Evolutionary conservation across 768 basidiomycete genomes (phyloP), one percentile per base, ranked within the genome.

Genomic region (Leccinum disarticulatum): DNA sequence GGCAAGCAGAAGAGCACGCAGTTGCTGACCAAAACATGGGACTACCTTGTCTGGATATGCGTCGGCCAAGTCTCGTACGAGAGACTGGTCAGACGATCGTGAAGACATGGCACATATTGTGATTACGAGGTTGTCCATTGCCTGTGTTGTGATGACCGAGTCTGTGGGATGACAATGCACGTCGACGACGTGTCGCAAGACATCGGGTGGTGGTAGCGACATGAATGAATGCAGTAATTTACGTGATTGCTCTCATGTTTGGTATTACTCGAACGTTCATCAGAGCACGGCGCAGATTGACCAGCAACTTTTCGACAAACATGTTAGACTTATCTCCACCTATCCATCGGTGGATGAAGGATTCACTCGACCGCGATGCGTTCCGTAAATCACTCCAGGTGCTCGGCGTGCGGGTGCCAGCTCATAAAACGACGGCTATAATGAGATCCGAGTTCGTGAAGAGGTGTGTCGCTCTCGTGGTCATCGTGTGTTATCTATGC

Each of bases 101-200:
- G 85, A 84, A 17, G 90, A 84, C 93, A 95, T 95, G n/a, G 91
- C 88, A 61, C 90, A 91, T 43, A 97, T 79, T 0, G 82, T 87
- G 54, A 93, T 86, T 3, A 76, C 71, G 4, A 90, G 81, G 11
- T 74, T 66, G 27, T 83, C 76, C 74, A 91, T 85, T 5, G 80
- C 79, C 25, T 77, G 73, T 4, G 73, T 55, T 8, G 76, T 65
- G 41, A 87, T 80, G 1, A 71, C 73, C 10, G 88, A 82, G 72
- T 96, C 95, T 4, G 91, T 94, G 3, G 95, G 94, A 75, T 98
- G 95, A 73, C 92, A 95, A 65, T 98, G 95, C 0, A 87, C 91
- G 69, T 97, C 95, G 56, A 87, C 81, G 58, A 98, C 77, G 66
- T 91, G 91, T 22, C 73, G 76, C 19, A 91, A 77, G 49, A 93